Base-by-base conservation (phyloP, 495 filamentous ascomycete genomes). In the Penicillium cosmopolitanum region DNA sequence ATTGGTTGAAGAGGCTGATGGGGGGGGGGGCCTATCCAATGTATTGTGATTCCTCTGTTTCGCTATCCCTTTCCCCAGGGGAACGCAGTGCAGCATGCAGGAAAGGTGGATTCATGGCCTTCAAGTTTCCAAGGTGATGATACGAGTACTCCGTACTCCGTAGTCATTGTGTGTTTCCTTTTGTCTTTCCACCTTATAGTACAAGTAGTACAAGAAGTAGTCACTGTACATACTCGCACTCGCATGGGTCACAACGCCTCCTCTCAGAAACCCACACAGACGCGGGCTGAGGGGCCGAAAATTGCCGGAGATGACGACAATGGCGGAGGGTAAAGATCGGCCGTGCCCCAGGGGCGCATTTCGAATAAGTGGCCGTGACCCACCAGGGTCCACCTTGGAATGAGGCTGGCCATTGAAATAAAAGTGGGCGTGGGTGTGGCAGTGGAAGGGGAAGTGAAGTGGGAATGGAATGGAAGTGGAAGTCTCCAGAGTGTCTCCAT, bases 241-340 rank as follows among this genome's bases (percentile, higher is more conserved):
- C 19, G 19, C 19, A 21, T 31, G 23, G 47, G 47, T 28, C 23
- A 19, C 4, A 48, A 48, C 46, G 46, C 19, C 46, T 31, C 46
- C 4, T 28, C 46, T 5, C 18, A 13, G 11, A 25, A 48, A 31
- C 10, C 18, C 46, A 23, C 46, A 25, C 19, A 25, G 46, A 19
- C 55, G 40, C 44, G 42, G 46, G 35, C 50, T 48, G 28, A 10
- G 43, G 46, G 19, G 31, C 51, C 34, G 51, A 55, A 34, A 51
- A 65, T 46, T 62, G 58, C 63, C 58, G 40, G 42, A 53, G 21
- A 65, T 65, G 65, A 67, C 64, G 64, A 67, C 47, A 58, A 35
- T 43, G 61, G 56, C 53, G 57, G 33, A 55, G 55, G 51, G 42
- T 43, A 58, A 61, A 33, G 64, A 64, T 67, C 65, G 65, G 58